Evolutionary conservation across 1,284 basidiomycete genomes (phyloP).

Genomic region (Melampsora medusae): DNA sequence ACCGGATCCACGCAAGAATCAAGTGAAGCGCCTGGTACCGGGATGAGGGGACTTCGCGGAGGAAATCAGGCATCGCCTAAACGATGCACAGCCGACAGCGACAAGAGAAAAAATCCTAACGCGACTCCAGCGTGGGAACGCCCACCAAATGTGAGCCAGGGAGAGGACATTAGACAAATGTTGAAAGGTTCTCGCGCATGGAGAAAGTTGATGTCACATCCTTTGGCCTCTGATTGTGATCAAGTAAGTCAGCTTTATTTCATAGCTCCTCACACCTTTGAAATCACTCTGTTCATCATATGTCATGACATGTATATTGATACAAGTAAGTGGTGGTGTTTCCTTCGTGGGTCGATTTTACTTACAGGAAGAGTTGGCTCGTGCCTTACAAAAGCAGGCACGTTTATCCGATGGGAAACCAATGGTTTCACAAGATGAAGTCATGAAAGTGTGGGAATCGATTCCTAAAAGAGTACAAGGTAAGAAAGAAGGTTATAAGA

Average conservation of each 20-base stretch:
- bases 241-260: background rate
- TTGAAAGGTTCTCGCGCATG: background rate
- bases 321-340: background rate
- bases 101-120: no score
- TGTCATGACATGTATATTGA: no score
- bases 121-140: background rate
- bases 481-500: background rate
- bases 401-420: constrained; percentile 1
- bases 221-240: background rate
- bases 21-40: no score
- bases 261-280: background rate
- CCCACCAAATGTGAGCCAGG: background rate
- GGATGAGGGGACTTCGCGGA: no score
- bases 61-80: no score
- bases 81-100: no score
- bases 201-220: constrained; percentile 1
- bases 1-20: no score
- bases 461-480: background rate
- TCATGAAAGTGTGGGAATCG: constrained; percentile 2
- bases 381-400: background rate
- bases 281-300: background rate
- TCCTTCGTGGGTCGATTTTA: background rate
- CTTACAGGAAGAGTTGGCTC: background rate
- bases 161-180: background rate
- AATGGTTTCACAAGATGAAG: constrained; percentile 4